These are phyloP conservation scores for Fusarium phyllophilum DNA, from an alignment of 2,329 filamentous ascomycete genomes.

Conservation along the genomic window DNA sequence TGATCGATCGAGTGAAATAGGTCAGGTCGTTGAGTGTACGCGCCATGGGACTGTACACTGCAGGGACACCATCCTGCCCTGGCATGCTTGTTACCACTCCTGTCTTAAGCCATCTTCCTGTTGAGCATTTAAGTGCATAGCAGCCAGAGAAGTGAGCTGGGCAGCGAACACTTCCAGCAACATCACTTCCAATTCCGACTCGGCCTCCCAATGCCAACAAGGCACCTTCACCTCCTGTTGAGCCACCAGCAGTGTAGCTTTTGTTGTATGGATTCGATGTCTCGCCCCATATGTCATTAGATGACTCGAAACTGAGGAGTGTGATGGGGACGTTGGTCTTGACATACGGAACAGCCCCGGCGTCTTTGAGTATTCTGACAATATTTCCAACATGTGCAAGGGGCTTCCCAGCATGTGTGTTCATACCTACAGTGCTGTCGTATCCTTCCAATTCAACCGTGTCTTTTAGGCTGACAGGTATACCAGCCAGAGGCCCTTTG, in stretches of 20 bases:
- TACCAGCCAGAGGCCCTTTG: slow-evolving; percentile 84
- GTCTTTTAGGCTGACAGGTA: slow-evolving; percentile 88
- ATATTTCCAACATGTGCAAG: slow-evolving; percentile 74
- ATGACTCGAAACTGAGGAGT: slow-evolving; percentile 85
- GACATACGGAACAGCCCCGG: slow-evolving; percentile 88
- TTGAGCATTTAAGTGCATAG: slow-evolving; percentile 87
- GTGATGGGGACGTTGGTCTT: slow-evolving; percentile 93
- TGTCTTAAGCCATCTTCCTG: slow-evolving; percentile 88
- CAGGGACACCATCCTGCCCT: slow-evolving; percentile 89
- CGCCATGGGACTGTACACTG: slow-evolving; percentile 93
- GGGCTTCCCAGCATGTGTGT: slow-evolving; percentile 75
- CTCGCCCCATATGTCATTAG: slow-evolving; percentile 81
- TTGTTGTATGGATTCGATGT: slow-evolving; percentile 84
- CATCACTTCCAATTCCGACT: slow-evolving; percentile 91
- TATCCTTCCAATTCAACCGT: slow-evolving; percentile 83
- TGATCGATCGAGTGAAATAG: slow-evolving; percentile 83
- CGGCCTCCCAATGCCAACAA: slow-evolving; percentile 83
- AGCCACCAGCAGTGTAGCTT: slow-evolving; percentile 89
- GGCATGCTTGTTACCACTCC: slow-evolving; percentile 89
- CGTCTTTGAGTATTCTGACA: slow-evolving; percentile 82
- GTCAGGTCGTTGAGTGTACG: slow-evolving; percentile 82
- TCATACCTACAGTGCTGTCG: slow-evolving; percentile 85
- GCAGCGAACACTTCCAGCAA: slow-evolving; percentile 86
- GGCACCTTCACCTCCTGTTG: slow-evolving; percentile 86
- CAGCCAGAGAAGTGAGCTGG: slow-evolving; percentile 92